Percentiles rank a stretch among this genome's conserved stretches.
These are phyloP conservation scores for Aspergillus melleus DNA, from an alignment of 2,329 filamentous ascomycete species.

Conservation along the genomic window DNA sequence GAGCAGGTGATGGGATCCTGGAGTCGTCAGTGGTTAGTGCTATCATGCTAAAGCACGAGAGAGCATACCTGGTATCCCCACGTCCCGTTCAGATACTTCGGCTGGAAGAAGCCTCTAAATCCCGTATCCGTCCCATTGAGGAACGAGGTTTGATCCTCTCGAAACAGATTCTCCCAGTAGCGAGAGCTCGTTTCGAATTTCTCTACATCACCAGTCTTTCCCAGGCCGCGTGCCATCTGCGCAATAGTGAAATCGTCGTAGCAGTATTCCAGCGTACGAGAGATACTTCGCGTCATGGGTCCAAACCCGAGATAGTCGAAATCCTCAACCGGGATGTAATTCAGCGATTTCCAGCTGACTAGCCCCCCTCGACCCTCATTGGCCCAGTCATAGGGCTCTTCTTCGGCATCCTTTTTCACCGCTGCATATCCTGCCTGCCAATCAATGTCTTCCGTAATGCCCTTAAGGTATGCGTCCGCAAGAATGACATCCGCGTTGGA, in stretches of 20 bases:
- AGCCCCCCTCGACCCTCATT: constrained; percentile 69
- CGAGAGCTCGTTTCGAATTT: constrained; percentile 60
- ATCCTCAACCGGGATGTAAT: constrained; percentile 71
- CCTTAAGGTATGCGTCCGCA: constrained; percentile 68
- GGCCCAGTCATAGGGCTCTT: constrained; percentile 69
- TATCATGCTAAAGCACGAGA: background rate
- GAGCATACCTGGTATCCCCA: constrained; percentile 56
- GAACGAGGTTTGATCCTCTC: constrained; percentile 58
- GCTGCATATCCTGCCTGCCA: constrained; percentile 69
- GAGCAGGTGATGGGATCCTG: constrained; percentile 56
- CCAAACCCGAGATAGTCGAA: constrained; percentile 67
- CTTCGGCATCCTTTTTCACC: constrained; percentile 68
- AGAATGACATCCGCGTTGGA: constrained; percentile 70
- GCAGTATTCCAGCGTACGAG: constrained; percentile 71
- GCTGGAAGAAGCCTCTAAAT: too few species aligned
- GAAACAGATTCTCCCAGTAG: constrained; percentile 71
- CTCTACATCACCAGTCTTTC: constrained; percentile 54
- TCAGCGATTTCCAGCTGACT: constrained; percentile 66
- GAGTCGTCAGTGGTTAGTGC: constrained; percentile 27
- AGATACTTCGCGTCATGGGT: constrained; percentile 68
- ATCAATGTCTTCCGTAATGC: constrained; percentile 60
- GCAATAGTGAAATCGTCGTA: constrained; percentile 72
- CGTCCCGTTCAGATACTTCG: too few species aligned
- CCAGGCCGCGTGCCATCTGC: constrained; percentile 60
- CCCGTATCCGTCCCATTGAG: constrained; percentile 41